phyloP scores from a whole-genome alignment of 2,329 filamentous ascomycete species.

The Trichoderma simmonsii region DNA sequence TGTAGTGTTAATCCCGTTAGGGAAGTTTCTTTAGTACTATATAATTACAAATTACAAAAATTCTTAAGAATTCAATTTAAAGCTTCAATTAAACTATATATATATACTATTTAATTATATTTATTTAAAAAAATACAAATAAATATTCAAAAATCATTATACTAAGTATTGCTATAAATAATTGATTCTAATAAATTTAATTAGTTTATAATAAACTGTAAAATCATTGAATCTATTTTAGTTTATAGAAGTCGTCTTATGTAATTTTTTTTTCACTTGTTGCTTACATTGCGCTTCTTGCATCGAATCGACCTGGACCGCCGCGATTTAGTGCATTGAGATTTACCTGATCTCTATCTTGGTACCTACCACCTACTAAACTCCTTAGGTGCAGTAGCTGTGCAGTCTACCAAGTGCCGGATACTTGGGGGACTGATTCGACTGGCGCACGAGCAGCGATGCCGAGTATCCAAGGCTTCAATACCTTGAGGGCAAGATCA shows the following conservation, averaged over 20 bases:
- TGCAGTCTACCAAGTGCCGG: constrained; percentile 12
- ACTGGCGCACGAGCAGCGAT: constrained; percentile 24
- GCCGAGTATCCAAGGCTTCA: constrained; percentile 40
- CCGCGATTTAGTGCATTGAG: neutral
- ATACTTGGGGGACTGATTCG: constrained; percentile 3
- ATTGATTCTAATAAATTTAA: neutral
- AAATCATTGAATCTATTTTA: neutral
- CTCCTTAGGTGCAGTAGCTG: neutral
- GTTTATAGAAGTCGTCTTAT: neutral
- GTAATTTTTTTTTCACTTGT: neutral
- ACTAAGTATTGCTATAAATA: neutral
- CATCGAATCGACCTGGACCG: neutral
- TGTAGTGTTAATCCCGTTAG: neutral
- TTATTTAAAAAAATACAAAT: neutral
- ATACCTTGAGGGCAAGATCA: constrained; percentile 69
- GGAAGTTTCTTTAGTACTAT: neutral
- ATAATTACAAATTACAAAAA: neutral
- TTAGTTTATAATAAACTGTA: neutral
- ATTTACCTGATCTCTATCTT: neutral
- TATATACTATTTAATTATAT: neutral
- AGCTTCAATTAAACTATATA: neutral
- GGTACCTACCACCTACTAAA: neutral
- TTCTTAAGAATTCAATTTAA: neutral
- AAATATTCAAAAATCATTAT: neutral
- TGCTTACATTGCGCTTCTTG: neutral